A percentile compares a stretch with the other conserved stretches of the same genome.
Conservation (phyloP, 192 early-diverging fungal species). For the Chytriomyces confervae region DNA sequence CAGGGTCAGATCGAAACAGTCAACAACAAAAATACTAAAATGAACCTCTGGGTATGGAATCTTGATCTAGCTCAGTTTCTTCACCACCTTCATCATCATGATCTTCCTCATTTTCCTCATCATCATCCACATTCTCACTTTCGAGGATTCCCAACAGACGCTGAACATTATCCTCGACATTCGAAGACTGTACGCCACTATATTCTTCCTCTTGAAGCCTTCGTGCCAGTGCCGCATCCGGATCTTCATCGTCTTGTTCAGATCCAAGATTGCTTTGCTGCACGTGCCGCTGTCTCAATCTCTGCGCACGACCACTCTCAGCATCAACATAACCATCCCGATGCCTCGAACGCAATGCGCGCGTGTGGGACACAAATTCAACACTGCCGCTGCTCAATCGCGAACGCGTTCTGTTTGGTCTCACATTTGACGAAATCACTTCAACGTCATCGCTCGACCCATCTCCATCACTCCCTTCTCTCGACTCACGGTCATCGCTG, state of each 20-base stretch:
- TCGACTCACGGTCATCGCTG: neutral
- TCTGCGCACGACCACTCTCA: no score
- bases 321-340: no score
- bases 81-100: neutral
- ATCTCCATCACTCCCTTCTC: neutral
- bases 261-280: no score
- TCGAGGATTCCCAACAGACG: neutral
- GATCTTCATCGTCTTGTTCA: slow-evolving; percentile 1
- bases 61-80: neutral
- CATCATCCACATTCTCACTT: neutral
- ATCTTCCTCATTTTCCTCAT: neutral
- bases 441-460: neutral
- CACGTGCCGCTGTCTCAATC: no score
- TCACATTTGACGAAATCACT: neutral
- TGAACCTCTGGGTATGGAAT: neutral
- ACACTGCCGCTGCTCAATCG: no score
- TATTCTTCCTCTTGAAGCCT: slow-evolving; percentile 28
- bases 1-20: no score
- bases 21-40: no score
- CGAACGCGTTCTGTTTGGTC: no score
- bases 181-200: slow-evolving; percentile 3
- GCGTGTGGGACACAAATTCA: no score
- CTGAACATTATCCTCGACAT: slow-evolving; percentile 3
- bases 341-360: no score
- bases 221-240: slow-evolving; percentile 1